Base-by-base conservation (phyloP, 2,329 filamentous ascomycete species). In the Alternaria atra region DNA sequence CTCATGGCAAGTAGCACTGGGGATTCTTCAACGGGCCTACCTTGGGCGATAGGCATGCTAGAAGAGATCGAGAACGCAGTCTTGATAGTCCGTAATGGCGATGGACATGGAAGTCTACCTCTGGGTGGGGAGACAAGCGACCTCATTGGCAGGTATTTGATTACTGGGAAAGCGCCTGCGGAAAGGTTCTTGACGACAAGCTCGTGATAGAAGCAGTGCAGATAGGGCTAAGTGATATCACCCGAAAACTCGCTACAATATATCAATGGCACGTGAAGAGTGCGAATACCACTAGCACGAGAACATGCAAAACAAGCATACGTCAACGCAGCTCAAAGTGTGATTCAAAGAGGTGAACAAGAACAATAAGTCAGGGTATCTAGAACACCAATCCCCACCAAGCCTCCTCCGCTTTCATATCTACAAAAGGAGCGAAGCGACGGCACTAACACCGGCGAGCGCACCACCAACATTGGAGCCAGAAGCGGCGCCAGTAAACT, bases 1-100 rank as follows among this genome's bases (percentile, higher is more conserved):
- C 64, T 84, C 51, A 63, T 80, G 60, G 75, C 80, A 5, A 81
- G 80, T 57, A 71, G 79, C 10, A 70, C 76, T 2, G 73, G 73
- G 57, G 81, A 84, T 66, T 80, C 81, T 2, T 75, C 72, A 34
- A 82, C 80, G 2, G 74, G 75, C 25, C 77, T 78, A 52, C 44
- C 70, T 69, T 47, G 74, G 58, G 67, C 65, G 10, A 32, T 64
- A 27, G 68, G 69, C 5, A 68, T 71, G 63, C 32, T 70, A 20
- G 69, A 71, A 10, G 70, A 73, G 57, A 65, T 73, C 20, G 47
- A 61, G 42, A 79, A 77, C 30, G 68, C 72, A 9, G 73, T 79
- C 9, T 60, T 83, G 43, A 43, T 84, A n/a, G 77, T 76, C 10
- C 70, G 82, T 15, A 73, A 79, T 35, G 81, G 80, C 3, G 68